These are phyloP conservation scores for Cercospora sp. DNA, from an alignment of 2,329 filamentous ascomycete species.

Conservation along the genomic window DNA sequence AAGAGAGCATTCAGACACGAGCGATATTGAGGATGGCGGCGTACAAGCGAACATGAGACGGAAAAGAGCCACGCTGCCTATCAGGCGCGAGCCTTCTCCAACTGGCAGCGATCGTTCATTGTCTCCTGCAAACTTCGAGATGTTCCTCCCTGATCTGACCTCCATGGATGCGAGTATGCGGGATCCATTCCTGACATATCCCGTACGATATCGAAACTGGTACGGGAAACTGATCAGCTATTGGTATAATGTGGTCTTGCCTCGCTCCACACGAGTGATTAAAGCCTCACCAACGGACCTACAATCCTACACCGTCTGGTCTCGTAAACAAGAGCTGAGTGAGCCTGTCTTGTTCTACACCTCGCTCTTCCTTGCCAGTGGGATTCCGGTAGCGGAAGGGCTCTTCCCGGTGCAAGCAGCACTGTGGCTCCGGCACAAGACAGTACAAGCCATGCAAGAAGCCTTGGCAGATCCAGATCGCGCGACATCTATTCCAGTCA, in stretches of 20 bases:
- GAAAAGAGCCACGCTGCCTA: conserved; percentile 3
- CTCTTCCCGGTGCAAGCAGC: conserved; percentile 23
- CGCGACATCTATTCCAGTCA: conserved; percentile 26
- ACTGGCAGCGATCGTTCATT: conserved; percentile 18
- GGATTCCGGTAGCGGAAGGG: conserved; percentile 27
- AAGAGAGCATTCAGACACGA: conserved; percentile 9
- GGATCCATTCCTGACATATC: conserved; percentile 29
- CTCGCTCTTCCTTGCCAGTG: conserved; percentile 28
- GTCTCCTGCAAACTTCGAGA: conserved; percentile 19
- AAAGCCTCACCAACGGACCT: conserved; percentile 23
- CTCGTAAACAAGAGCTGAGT: conserved; percentile 24
- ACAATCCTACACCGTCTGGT: conserved; percentile 24
- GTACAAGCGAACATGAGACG: conserved; percentile 16
- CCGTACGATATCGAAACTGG: conserved; percentile 27
- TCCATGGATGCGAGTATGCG: conserved; percentile 25
- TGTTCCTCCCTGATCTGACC: conserved; percentile 16
- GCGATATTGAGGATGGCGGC: neutral
- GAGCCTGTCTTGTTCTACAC: conserved; percentile 31
- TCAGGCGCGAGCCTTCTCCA: conserved; percentile 11
- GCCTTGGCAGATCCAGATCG: conserved; percentile 26
- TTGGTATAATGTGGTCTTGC: conserved; percentile 25
- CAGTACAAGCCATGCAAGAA: conserved; percentile 29
- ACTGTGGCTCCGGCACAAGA: conserved; percentile 24
- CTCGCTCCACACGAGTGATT: conserved; percentile 21
- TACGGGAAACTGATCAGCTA: conserved; percentile 28